Base-by-base conservation (phyloP, 305 asterid genomes). In the Solanum hybrid region DNA sequence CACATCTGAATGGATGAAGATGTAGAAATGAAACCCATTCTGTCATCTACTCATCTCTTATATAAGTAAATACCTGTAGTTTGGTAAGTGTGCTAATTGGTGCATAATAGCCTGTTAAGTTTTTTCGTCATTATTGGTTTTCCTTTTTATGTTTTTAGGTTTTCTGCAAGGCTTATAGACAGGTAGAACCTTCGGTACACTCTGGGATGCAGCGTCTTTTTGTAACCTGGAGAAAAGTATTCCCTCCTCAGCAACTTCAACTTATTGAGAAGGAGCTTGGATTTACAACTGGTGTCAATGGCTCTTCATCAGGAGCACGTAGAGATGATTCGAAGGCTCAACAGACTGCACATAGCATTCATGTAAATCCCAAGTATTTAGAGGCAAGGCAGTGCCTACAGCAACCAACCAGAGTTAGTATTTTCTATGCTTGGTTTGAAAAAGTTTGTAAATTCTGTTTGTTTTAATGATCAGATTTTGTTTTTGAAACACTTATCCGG, bases 221-320 rank as follows among this genome's bases (percentile, higher is more conserved):
- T 88, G 96, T 98, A 88, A 96, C 99, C 84, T 97, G 99, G 99
- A 97, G 95, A 91, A 99, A 95, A 87, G 99, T 96, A 29, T 97
- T 97, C 88, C 98, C 98, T 88, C 94, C 92, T 27, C 98, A 93
- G 90, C 89, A 97, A 27, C 98, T 97, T 73, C 98, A 96, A 91
- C 82, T 91, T 87, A 97, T 97, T 89, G 98, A 95, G 92, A 95
- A 95, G 91, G 99, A 97, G 89, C 99, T 97, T 92, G 98, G 98
- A 69, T 95, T 97, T 90, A 88, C 93, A 40, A 87, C 96, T 77
- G 89, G 93, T 82, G 93, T 92, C 88, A 96, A 93, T 89, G 96
- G 94, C 89, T 91, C 97, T 51, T 92, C 95, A 79, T 95, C 94
- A 90, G 86, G 90, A 71, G 78, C 93, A 35, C 32, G 94, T 40